These are phyloP conservation scores for Ogataea angusta DNA, from an alignment of 805 yeast genomes.

Conservation along the genomic window DNA sequence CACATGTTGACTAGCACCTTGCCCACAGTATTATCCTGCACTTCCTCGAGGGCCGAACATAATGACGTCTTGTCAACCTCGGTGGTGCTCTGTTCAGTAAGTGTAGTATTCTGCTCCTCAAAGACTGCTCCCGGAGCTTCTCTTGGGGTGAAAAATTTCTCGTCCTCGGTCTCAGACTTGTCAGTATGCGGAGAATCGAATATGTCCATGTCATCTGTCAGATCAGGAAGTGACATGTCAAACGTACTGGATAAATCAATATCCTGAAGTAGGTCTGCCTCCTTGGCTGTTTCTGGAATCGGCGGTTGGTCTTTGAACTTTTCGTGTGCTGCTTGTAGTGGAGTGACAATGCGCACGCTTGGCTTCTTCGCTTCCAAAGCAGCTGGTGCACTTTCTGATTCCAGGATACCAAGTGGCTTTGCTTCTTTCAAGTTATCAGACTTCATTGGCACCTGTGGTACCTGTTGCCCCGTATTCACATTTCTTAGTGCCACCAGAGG, in stretches of 20 bases:
- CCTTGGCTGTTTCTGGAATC: neutral
- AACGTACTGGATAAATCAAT: conserved; percentile 20
- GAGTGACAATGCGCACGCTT: conserved; percentile 1
- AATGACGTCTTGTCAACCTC: conserved; percentile 21
- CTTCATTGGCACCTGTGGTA: neutral
- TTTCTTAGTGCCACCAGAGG: conserved; percentile 1
- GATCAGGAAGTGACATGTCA: conserved; percentile 15
- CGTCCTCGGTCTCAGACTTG: conserved; percentile 9
- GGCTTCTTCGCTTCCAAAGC: neutral
- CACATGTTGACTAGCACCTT: conserved; percentile 17
- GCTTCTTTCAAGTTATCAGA: neutral
- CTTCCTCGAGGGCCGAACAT: conserved; percentile 28
- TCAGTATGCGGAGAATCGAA: conserved; percentile 7
- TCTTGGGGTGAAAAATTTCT: conserved; percentile 19
- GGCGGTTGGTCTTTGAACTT: neutral
- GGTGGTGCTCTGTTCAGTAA: neutral
- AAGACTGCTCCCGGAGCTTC: conserved; percentile 15
- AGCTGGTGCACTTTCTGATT: conserved; percentile 1
- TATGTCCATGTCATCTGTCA: conserved; percentile 7
- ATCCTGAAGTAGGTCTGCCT: conserved; percentile 16
- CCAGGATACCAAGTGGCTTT: neutral
- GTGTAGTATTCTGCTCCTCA: neutral
- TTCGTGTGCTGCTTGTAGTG: conserved; percentile 8
- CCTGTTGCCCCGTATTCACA: neutral
- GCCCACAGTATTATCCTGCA: conserved; percentile 19